Conservation (phyloP, 2,329 filamentous ascomycete genomes). For the Phialemoniopsis sp. region DNA sequence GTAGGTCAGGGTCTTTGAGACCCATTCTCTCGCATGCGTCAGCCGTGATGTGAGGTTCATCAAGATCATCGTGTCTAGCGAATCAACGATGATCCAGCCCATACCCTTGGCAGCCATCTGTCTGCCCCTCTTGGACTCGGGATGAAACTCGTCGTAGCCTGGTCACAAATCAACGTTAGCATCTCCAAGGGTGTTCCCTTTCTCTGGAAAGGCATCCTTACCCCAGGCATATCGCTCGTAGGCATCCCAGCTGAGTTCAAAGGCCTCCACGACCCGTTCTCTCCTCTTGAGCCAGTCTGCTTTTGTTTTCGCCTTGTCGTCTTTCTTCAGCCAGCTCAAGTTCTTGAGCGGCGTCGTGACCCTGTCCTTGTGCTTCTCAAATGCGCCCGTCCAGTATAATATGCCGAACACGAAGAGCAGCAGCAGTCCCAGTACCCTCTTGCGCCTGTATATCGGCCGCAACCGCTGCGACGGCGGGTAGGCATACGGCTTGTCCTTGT, state of each 20-base stretch:
- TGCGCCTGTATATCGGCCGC: constrained; percentile 58
- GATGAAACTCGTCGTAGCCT: constrained; percentile 85
- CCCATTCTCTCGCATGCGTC: constrained; percentile 82
- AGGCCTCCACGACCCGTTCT: constrained; percentile 82
- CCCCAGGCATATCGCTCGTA: constrained; percentile 95
- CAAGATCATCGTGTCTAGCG: constrained; percentile 92
- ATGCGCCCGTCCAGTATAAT: constrained; percentile 68
- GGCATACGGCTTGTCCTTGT: constrained; percentile 96
- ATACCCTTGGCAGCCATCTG: constrained; percentile 87
- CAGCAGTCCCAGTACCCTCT: constrained; percentile 51
- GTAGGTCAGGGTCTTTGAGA: constrained; percentile 75
- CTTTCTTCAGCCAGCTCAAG: constrained; percentile 52
- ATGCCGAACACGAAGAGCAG: constrained; percentile 51
- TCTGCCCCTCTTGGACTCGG: constrained; percentile 70
- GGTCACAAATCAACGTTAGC: constrained; percentile 18
- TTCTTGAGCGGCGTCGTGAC: constrained; percentile 26
- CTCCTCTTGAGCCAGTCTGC: constrained; percentile 75
- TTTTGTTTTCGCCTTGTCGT: constrained; percentile 38
- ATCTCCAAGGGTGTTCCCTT: not conserved
- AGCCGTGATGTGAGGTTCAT: constrained; percentile 94
- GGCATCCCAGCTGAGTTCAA: constrained; percentile 86
- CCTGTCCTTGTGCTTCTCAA: constrained; percentile 33
- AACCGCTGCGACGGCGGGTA: constrained; percentile 58
- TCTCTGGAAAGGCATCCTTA: constrained; percentile 36
- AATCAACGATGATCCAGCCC: constrained; percentile 97